Conservation (phyloP, 2,329 filamentous ascomycete genomes). For the Aspergillus quadrilineatus region DNA sequence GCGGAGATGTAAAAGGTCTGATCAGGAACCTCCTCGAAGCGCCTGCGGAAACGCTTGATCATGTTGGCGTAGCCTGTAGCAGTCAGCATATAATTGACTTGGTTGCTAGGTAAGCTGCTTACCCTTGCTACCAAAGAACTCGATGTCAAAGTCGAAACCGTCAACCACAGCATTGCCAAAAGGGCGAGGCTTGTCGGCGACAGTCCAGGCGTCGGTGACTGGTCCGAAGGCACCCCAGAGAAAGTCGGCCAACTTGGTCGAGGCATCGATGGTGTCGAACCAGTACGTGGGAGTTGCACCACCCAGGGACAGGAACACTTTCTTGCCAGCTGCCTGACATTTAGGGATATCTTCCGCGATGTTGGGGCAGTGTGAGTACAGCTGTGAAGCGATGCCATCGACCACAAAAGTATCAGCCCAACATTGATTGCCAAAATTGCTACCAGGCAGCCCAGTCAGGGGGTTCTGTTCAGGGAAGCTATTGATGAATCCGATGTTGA, state of each 20-base stretch:
- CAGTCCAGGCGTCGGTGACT: slow-evolving; percentile 28
- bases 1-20: slow-evolving; percentile 52
- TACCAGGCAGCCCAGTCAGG: slow-evolving; percentile 49
- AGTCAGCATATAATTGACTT: background rate
- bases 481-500: slow-evolving; percentile 58
- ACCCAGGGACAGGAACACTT: slow-evolving; percentile 49
- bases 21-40: slow-evolving; percentile 36
- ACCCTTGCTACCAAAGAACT: slow-evolving; percentile 33
- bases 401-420: slow-evolving; percentile 40
- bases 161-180: slow-evolving; percentile 50
- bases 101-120: slow-evolving; percentile 9
- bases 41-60: slow-evolving; percentile 48
- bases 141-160: slow-evolving; percentile 55
- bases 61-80: slow-evolving; percentile 47
- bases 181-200: slow-evolving; percentile 44
- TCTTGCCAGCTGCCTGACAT: slow-evolving; percentile 46
- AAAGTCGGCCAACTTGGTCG: slow-evolving; percentile 50
- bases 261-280: slow-evolving; percentile 42
- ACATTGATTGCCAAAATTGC: slow-evolving; percentile 60
- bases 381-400: slow-evolving; percentile 38
- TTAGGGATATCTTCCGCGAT: slow-evolving; percentile 44
- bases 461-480: slow-evolving; percentile 49
- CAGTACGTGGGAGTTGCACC: slow-evolving; percentile 45
- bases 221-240: slow-evolving; percentile 54
- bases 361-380: slow-evolving; percentile 46